phyloP scores from a whole-genome alignment of 495 filamentous ascomycete species.

The Xylaria flabelliformis region DNA sequence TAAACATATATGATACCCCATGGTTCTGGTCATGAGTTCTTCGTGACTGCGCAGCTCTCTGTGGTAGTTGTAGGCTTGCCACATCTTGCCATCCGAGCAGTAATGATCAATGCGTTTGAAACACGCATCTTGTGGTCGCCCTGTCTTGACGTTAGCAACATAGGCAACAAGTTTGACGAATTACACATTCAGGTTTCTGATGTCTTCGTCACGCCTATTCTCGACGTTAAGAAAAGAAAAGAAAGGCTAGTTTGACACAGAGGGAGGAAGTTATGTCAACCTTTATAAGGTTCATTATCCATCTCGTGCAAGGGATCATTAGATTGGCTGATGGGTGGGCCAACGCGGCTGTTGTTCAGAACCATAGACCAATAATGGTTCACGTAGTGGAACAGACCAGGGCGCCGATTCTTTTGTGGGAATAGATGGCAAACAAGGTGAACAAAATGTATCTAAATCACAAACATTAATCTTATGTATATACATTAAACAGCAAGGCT shows the following conservation, averaged over 20 bases:
- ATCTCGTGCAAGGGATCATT: background rate
- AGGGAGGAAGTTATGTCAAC: background rate
- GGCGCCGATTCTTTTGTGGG: background rate
- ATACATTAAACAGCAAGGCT: background rate
- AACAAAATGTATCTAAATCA: background rate
- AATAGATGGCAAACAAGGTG: background rate
- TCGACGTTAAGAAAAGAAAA: background rate
- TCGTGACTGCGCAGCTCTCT: background rate
- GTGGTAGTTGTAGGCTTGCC: background rate
- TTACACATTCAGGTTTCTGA: no score
- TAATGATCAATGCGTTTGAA: background rate
- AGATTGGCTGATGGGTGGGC: background rate
- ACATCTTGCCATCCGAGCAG: background rate
- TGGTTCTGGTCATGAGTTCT: background rate
- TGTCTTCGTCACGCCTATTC: no score
- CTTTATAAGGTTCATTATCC: background rate
- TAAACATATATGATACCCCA: slow-evolving; percentile 19
- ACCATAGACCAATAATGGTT: background rate
- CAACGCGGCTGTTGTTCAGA: background rate
- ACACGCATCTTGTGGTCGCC: background rate
- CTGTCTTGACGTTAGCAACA: no score
- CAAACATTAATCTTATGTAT: background rate
- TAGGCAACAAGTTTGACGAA: no score
- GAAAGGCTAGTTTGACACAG: no score
- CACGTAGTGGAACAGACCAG: background rate